Conservation (phyloP, 1,139 yeast species). For the Candida sp. region DNA sequence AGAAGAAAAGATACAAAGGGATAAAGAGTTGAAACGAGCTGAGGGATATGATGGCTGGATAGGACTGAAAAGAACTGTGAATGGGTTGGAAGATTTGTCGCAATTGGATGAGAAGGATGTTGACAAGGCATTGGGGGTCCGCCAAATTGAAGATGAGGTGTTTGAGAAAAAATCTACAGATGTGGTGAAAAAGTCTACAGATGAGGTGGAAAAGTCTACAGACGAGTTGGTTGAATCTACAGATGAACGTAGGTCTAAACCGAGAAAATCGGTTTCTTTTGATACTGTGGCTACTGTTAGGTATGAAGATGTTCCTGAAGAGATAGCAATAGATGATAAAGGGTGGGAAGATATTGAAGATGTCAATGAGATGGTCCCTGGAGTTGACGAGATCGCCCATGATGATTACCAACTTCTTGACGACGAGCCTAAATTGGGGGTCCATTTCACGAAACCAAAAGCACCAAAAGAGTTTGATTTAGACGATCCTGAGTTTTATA, state of each 20-base stretch:
- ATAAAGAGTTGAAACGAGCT: constrained; percentile 40
- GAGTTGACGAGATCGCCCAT: constrained; percentile 29
- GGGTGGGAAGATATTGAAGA: constrained; percentile 43
- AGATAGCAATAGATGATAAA: constrained; percentile 28
- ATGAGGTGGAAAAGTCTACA: too few relatives aligned
- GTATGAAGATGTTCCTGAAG: constrained; percentile 31
- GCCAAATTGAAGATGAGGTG: constrained; percentile 2
- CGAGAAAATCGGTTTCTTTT: constrained; percentile 18
- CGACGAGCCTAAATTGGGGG: constrained; percentile 27
- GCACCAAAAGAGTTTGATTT: constrained; percentile 46
- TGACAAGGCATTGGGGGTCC: constrained; percentile 34
- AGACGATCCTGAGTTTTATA: constrained; percentile 74
- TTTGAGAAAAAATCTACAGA: constrained; percentile 1
- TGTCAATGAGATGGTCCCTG: constrained; percentile 26
- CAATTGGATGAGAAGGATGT: constrained; percentile 37
- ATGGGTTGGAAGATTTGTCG: constrained; percentile 30
- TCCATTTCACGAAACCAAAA: constrained; percentile 59
- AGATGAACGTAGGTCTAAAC: constrained; percentile 3
- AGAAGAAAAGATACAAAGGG: constrained; percentile 9
- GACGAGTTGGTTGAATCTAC: too few relatives aligned
- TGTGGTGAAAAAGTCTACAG: too few relatives aligned
- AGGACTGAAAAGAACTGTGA: constrained; percentile 52
- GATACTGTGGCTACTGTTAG: constrained; percentile 36
- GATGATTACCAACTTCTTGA: constrained; percentile 46
- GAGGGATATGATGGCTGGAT: constrained; percentile 75